Evolutionary conservation across 345 rosid genomes (phyloP).

Genomic region (Eucalyptus pumila): DNA sequence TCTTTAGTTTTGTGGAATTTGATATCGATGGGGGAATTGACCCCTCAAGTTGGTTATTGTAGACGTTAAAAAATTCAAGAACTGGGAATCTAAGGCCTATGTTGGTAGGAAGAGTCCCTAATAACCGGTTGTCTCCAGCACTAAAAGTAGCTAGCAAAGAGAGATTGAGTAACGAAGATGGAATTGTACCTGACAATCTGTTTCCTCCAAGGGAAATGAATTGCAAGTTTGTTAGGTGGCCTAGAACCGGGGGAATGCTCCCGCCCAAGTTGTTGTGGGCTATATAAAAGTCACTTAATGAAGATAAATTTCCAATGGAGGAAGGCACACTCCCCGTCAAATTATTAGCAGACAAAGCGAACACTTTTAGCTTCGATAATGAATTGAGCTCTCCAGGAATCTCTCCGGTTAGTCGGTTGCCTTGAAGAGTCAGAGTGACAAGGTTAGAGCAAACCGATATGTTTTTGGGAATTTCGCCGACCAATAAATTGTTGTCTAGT

Average conservation of each 20-base stretch:
- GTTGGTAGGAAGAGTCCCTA: accelerated
- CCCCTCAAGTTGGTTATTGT: accelerated
- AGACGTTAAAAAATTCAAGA: accelerated
- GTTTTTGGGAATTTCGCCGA: background rate
- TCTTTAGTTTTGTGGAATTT: accelerated
- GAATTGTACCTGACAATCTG: background rate
- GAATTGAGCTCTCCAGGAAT: accelerated
- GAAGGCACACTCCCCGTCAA: background rate
- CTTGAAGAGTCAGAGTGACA: accelerated
- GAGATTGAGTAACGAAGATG: background rate
- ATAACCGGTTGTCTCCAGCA: accelerated
- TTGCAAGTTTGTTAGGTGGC: background rate
- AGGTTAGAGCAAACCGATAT: background rate
- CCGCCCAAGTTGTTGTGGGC: accelerated
- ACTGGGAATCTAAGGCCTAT: background rate
- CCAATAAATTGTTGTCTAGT: background rate
- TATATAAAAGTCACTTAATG: accelerated
- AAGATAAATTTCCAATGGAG: background rate
- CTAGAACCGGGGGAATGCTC: background rate
- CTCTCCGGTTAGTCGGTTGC: background rate
- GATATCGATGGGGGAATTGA: accelerated
- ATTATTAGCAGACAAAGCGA: accelerated
- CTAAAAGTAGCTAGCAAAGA: accelerated
- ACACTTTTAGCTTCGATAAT: accelerated
- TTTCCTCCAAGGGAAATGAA: accelerated